A percentile compares a stretch with the other conserved stretches of the same genome.
Evolutionary conservation across 2,329 filamentous ascomycete genomes (phyloP).

Genomic region (Endothia cerciana): DNA sequence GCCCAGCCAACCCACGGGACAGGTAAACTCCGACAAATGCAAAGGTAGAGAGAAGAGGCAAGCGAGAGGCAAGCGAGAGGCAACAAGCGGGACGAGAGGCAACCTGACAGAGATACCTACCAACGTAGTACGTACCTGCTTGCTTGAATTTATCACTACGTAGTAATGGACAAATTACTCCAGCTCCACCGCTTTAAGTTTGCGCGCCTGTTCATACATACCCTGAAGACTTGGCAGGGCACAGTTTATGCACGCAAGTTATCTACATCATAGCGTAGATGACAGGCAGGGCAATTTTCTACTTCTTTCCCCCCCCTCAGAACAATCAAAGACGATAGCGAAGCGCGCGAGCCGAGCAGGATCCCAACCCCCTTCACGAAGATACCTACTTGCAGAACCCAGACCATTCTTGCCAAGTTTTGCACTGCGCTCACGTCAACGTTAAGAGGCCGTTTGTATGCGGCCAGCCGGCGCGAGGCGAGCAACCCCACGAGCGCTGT

Average conservation of each 20-base stretch:
- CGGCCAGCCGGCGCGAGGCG: not conserved
- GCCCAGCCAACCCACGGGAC: not conserved
- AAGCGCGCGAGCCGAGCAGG: slow-evolving; percentile 10
- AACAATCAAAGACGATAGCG: not conserved
- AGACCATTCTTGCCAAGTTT: not conserved
- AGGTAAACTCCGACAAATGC: not conserved
- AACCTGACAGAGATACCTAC: slow-evolving; percentile 22
- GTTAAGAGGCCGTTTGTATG: not conserved
- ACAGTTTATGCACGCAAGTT: not conserved
- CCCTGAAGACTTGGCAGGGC: not conserved
- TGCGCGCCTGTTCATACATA: not conserved
- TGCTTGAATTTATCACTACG: slow-evolving; percentile 10
- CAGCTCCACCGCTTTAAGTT: not conserved
- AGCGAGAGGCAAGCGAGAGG: slow-evolving; percentile 21
- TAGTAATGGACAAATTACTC: slow-evolving; percentile 3
- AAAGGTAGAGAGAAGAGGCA: not conserved
- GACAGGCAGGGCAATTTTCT: not conserved
- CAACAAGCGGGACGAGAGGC: slow-evolving; percentile 14
- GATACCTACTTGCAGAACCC: not conserved
- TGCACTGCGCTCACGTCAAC: not conserved
- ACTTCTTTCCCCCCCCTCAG: not conserved
- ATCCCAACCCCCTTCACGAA: not conserved
- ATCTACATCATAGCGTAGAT: not conserved
- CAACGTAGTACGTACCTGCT: slow-evolving; percentile 10
- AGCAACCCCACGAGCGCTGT: not conserved